Conservation (phyloP, 225 moss, liverwort and hornwort genomes). For the Pseudisothecium myosuroides region DNA sequence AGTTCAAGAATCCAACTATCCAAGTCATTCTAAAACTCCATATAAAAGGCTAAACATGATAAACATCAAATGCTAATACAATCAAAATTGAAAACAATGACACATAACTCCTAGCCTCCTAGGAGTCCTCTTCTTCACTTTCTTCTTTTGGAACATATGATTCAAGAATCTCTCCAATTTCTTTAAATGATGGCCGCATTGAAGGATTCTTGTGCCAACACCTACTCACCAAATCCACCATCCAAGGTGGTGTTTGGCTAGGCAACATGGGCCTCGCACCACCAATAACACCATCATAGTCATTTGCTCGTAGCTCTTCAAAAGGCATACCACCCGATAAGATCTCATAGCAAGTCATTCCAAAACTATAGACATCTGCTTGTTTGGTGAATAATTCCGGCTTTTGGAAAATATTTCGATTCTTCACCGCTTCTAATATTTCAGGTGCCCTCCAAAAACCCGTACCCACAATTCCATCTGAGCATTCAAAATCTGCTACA, state of each 20-base stretch:
- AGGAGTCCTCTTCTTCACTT: no score
- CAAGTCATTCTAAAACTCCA: no score
- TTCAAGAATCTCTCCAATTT: background rate
- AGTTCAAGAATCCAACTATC: no score
- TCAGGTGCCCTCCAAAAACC: background rate
- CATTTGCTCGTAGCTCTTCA: background rate
- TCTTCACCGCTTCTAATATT: background rate
- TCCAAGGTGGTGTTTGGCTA: background rate
- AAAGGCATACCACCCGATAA: background rate
- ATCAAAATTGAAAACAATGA: no score
- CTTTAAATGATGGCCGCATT: background rate
- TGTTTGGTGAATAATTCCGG: background rate
- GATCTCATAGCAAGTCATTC: background rate
- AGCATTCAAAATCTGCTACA: background rate
- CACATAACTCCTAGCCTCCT: no score
- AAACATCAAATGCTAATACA: no score
- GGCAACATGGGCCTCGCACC: background rate
- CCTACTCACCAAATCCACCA: background rate
- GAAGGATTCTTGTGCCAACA: background rate
- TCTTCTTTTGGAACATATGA: no score
- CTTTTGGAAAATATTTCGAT: rapidly evolving
- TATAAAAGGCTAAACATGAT: no score
- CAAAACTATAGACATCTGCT: background rate
- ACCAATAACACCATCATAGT: background rate
- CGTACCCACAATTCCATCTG: background rate